Conservation (phyloP, 176 grass and related monocot genomes). For the Alloteropsis semialata region DNA sequence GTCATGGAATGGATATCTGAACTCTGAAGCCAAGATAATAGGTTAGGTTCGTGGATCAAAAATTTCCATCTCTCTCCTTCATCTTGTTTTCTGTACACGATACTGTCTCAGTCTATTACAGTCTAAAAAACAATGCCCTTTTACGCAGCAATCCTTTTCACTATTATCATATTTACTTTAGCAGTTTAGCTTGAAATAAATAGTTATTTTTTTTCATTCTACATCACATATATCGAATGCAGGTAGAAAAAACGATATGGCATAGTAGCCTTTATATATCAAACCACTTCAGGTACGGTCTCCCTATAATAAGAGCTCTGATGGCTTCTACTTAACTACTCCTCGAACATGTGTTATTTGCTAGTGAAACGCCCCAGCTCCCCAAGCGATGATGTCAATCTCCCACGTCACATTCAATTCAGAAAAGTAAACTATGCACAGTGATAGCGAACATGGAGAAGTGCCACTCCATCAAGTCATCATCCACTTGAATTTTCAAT, state of each 20-base stretch:
- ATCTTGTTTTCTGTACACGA: background rate
- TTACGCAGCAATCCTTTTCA: background rate
- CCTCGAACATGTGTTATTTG: background rate
- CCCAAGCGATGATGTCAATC: background rate
- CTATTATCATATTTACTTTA: background rate
- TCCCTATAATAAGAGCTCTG: background rate
- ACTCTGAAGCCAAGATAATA: slow-evolving; percentile 30
- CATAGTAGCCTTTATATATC: no score
- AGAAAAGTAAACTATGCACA: background rate
- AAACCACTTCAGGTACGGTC: background rate
- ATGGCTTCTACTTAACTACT: background rate
- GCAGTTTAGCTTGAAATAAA: background rate
- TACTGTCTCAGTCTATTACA: background rate
- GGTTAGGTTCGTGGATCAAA: slow-evolving; percentile 8
- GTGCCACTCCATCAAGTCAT: background rate
- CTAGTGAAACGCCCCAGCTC: background rate
- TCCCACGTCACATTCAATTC: background rate
- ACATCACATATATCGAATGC: background rate
- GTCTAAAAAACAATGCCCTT: background rate
- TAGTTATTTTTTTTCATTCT: no score
- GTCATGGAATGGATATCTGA: no score
- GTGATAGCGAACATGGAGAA: background rate
- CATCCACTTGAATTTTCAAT: background rate
- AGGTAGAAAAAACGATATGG: background rate
- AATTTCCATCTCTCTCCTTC: background rate